Base-by-base conservation (phyloP, 257 asterid species). In the Linaria vulgaris region DNA sequence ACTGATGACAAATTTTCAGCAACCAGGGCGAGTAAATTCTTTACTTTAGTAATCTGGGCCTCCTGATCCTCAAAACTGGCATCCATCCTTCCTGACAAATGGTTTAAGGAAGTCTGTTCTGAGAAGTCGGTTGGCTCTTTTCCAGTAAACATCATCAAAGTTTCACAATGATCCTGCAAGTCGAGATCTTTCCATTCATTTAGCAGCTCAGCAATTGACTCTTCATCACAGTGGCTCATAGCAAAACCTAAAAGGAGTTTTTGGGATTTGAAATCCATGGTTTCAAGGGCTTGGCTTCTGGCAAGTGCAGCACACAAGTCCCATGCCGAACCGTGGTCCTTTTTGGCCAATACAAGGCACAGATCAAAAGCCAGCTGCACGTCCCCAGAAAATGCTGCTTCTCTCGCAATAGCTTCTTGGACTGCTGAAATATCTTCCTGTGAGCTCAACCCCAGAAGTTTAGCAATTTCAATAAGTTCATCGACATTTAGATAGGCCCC, bases 371-470 rank as follows among this genome's bases (percentile, higher is more conserved):
- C 95, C 76, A 90, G 85, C 68, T 94, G 99, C 68, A 90, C 84
- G 72, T 94, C 96, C 66, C 97, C 99, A 44, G 92, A 87, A 74
- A 78, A 85, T 24, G 99, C 99, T 64, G 99, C 99, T 85, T 94
- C 99, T 80, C 99, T 86, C 25, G 99, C 99, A 78, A 94, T 81
- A 67, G 90, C 94, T 90, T 94, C 99, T 82, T 90, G 99, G 68
- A 94, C 97, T 58, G 82, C 72, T 52, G 96, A 85, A 70, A 94
- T 85, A 54, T 87, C 92, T 72, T 90, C 95, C 63, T 80, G 88
- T 45, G 99, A 81, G 82, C 83, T 85, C 81, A 94, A 74, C 30
- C 99, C 97, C 71, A 94, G 88, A 74, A 90, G 97, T 75, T 87
- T 90, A 70, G 97, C 95, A 60, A 90, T 84, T 76, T 90, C 97